phyloP scores from a whole-genome alignment of 2,329 filamentous ascomycete species.

The Coniochaeta sp. region DNA sequence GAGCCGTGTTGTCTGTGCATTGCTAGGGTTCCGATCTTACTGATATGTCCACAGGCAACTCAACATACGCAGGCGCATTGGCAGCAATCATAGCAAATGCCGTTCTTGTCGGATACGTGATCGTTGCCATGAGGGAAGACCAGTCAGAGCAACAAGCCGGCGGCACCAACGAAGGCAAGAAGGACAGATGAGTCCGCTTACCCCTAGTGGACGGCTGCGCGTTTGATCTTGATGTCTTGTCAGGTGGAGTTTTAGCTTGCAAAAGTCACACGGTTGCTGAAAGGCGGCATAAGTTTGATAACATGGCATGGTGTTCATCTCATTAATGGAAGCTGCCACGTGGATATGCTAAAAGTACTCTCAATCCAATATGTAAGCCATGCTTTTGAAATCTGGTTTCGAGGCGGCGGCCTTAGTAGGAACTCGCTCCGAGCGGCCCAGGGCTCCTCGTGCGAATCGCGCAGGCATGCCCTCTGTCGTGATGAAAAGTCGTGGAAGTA shows the following conservation, averaged over 20 bases:
- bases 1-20: not conserved
- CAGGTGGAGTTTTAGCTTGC: not conserved
- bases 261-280: not conserved
- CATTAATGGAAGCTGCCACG: not conserved
- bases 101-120: slow-evolving; percentile 80
- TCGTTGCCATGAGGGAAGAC: slow-evolving; percentile 89
- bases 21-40: not conserved
- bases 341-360: not conserved
- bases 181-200: not conserved
- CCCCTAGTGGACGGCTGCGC: not conserved
- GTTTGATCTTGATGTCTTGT: not conserved
- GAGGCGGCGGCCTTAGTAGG: not conserved
- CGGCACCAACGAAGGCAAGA: slow-evolving; percentile 15
- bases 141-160: slow-evolving; percentile 39
- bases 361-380: not conserved
- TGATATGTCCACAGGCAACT: slow-evolving; percentile 52
- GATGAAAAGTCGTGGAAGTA: not conserved
- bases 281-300: not conserved
- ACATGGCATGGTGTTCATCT: not conserved
- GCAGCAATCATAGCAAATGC: slow-evolving; percentile 89
- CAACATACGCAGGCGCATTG: slow-evolving; percentile 75
- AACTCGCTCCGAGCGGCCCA: not conserved
- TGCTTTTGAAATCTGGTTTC: not conserved
- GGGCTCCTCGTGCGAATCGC: not conserved
- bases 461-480: not conserved